Evolutionary conservation across 2,329 filamentous ascomycete species (phyloP).

Genomic region (Alternaria arbusti): DNA sequence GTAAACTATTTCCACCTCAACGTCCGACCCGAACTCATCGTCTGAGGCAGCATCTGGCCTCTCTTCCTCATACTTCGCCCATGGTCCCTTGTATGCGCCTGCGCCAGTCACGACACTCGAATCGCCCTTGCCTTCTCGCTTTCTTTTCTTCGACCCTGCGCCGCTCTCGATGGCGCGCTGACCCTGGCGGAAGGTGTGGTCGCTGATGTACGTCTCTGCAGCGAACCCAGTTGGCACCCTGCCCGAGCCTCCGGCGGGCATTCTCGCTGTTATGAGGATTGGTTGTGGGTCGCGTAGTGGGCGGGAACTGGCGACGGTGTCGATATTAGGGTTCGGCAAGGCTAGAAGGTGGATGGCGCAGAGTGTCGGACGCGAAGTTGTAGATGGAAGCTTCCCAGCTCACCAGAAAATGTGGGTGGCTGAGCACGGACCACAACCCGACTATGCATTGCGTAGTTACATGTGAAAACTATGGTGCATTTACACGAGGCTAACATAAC

Average conservation of each 20-base stretch:
- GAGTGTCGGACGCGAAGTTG: background rate
- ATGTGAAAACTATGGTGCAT: conserved; percentile 23
- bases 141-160: conserved; percentile 72
- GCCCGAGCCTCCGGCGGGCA: conserved; percentile 43
- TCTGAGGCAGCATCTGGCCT: conserved; percentile 71
- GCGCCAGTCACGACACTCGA: conserved; percentile 84
- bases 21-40: conserved; percentile 68
- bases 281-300: background rate
- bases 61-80: conserved; percentile 83
- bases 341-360: background rate
- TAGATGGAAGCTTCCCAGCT: conserved; percentile 1
- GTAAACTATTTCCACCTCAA: conserved; percentile 74
- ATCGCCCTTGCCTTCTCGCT: conserved; percentile 84
- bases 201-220: conserved; percentile 86
- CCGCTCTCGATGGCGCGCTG: conserved; percentile 78
- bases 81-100: conserved; percentile 89
- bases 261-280: background rate
- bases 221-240: conserved; percentile 76
- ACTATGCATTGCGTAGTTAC: conserved; percentile 8
- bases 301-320: too few species aligned
- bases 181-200: conserved; percentile 86
- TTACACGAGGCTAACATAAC: conserved; percentile 36
- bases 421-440: conserved; percentile 13
- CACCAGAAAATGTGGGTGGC: conserved; percentile 20
- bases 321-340: background rate